Evolutionary conservation across 2,329 filamentous ascomycete species (phyloP), one percentile per base, ranked within the genome.

Genomic region (Neurospora sp.): DNA sequence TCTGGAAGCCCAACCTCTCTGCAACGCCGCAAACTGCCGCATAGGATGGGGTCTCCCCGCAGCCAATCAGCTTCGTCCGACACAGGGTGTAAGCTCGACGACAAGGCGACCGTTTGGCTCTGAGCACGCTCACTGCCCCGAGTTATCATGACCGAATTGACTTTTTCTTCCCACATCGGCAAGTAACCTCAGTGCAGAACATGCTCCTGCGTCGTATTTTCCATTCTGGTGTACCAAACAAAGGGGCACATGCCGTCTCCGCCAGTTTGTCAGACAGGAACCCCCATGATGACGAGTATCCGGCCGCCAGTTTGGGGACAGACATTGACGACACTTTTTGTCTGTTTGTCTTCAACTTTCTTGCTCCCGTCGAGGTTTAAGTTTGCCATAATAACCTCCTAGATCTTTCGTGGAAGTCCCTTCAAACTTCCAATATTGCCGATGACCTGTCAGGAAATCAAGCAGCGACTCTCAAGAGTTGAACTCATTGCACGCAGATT

Each of bases 1-100:
- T 33, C 66, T 15, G n/a, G 68, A 69, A 79, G 80, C 81, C 77
- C 78, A 79, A 77, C 72, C 73, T 71, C 69, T 69, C 68, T 62
- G 52, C 52, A 62, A 62, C 52, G 52, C 52, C 52, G 52, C 52
- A 62, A 62, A 33, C 52, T 62, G 52, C 71, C 70, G 70, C 65
- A 71, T 46, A 19, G 66, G 38, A 67, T 43, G 62, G 62, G 67
- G 62, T 69, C 70, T 67, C 28, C 66, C 11, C 17, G 38, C 71
- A 71, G 71, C 78, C 78, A 80, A 79, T 79, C 77, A 77, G 19
- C 67, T 37, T n/a, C 15, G 52, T 38, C 67, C 38, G 38, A 66
- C 33, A 33, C 65, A 66, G 19, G 28, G 15, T 62, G 52, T 62
- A 62, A 41, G 17, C n/a, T 65, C 38, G 65, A 38, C 28, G 46